Evolutionary conservation across 441 rosid species (phyloP).

Genomic region (Jatropha podagrica): DNA sequence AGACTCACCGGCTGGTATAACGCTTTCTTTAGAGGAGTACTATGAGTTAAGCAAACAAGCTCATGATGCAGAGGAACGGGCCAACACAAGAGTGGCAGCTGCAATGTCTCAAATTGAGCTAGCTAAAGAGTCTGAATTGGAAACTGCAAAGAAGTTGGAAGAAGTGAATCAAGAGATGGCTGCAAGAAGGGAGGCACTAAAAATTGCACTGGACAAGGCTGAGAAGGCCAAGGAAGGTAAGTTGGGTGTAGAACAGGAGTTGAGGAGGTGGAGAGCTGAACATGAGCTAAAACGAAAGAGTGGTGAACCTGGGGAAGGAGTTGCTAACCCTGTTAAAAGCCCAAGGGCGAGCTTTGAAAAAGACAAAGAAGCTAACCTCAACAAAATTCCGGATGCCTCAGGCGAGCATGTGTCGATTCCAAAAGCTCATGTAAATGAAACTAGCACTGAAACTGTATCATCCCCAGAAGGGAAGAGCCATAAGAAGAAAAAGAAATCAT

Average conservation of each 20-base stretch:
- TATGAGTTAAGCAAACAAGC: conserved; percentile 82
- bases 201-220: conserved; percentile 70
- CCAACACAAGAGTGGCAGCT: conserved; percentile 66
- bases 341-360: conserved; percentile 44
- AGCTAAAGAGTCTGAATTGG: conserved; percentile 69
- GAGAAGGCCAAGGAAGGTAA: conserved; percentile 89
- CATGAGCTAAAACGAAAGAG: conserved; percentile 73
- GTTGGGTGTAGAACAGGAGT: conserved; percentile 78
- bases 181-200: conserved; percentile 60
- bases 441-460: conserved; percentile 38
- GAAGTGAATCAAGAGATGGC: conserved; percentile 66
- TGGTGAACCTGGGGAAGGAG: conserved; percentile 46
- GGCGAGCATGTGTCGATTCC: conserved; percentile 32
- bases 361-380: conserved; percentile 35
- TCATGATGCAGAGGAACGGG: conserved; percentile 80
- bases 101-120: conserved; percentile 71
- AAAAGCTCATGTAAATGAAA: conserved; percentile 33
- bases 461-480: conserved; percentile 36
- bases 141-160: conserved; percentile 60
- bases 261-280: conserved; percentile 88
- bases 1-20: conserved; percentile 50
- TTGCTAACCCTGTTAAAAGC: conserved; percentile 27
- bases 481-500: conserved; percentile 77
- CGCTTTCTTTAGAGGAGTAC: conserved; percentile 84
- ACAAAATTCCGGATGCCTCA: conserved; percentile 26